phyloP scores from a whole-genome alignment of 352 stramenopile genomes.

The Phytophthora tentaculata region DNA sequence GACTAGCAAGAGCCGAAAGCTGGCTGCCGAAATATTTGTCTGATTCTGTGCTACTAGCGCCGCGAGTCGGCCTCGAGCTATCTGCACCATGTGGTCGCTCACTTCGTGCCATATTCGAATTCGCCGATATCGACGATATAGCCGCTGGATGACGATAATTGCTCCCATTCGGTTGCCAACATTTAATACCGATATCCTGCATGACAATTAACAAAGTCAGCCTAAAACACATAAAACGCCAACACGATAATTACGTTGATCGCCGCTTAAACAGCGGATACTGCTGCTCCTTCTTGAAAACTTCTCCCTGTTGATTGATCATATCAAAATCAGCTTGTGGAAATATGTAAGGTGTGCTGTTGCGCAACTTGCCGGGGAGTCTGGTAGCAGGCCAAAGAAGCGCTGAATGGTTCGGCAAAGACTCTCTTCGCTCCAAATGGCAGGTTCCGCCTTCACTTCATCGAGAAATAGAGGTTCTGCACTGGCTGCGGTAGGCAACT shows the following conservation, averaged over 20 bases:
- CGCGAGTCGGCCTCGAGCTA: slow-evolving; percentile 44
- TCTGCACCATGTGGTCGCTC: slow-evolving; percentile 42
- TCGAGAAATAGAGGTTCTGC: slow-evolving; percentile 51
- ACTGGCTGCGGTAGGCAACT: slow-evolving; percentile 1
- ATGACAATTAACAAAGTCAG: not conserved
- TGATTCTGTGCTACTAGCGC: slow-evolving; percentile 31
- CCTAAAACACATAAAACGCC: slow-evolving; percentile 14
- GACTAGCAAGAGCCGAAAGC: slow-evolving; percentile 58
- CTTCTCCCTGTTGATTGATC: slow-evolving; percentile 31
- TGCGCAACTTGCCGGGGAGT: slow-evolving; percentile 48
- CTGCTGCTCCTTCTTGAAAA: slow-evolving; percentile 51
- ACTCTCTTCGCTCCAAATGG: slow-evolving; percentile 59
- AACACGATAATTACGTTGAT: too few relatives aligned
- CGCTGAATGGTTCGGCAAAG: slow-evolving; percentile 62
- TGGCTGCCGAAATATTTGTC: slow-evolving; percentile 52
- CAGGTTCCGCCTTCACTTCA: slow-evolving; percentile 53
- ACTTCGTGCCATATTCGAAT: slow-evolving; percentile 53
- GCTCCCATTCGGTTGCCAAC: slow-evolving; percentile 23
- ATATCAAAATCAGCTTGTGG: not conserved
- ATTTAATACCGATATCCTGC: slow-evolving; percentile 28
- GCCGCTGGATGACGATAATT: slow-evolving; percentile 33
- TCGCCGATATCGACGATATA: slow-evolving; percentile 55
- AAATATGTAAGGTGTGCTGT: not conserved
- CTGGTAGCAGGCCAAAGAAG: slow-evolving; percentile 59
- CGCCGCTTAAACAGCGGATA: slow-evolving; percentile 39